Percentiles rank a stretch among this genome's conserved stretches.
These are phyloP conservation scores for Colletotrichum magnum DNA, from an alignment of 2,329 filamentous ascomycete species.

Conservation along the genomic window DNA sequence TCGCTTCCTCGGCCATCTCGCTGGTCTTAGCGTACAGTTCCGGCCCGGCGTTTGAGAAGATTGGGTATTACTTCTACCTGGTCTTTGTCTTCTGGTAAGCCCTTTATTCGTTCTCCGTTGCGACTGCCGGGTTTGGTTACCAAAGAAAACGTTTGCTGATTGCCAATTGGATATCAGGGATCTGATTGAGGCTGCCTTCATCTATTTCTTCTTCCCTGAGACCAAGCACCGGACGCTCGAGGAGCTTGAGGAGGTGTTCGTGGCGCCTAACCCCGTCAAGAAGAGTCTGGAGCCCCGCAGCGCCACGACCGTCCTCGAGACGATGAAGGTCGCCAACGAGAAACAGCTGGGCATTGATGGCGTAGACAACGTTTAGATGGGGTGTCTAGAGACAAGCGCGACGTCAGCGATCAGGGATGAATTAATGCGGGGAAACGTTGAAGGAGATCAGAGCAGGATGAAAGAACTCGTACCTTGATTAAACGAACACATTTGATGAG, in stretches of 20 bases:
- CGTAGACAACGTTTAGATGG: not conserved
- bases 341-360: slow-evolving; percentile 21
- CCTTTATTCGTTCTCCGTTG: not conserved
- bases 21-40: slow-evolving; percentile 61
- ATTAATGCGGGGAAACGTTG: too few relatives aligned
- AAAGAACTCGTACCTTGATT: too few relatives aligned
- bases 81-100: slow-evolving; percentile 60
- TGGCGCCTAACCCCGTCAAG: slow-evolving; percentile 61
- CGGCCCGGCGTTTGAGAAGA: slow-evolving; percentile 58
- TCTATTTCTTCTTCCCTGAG: slow-evolving; percentile 66
- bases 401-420: too few relatives aligned
- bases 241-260: slow-evolving; percentile 67
- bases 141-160: not conserved
- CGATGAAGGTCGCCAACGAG: slow-evolving; percentile 37
- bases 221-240: slow-evolving; percentile 66
- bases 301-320: slow-evolving; percentile 57
- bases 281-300: slow-evolving; percentile 58
- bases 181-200: slow-evolving; percentile 55
- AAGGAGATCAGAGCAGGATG: too few relatives aligned
- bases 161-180: slow-evolving; percentile 43
- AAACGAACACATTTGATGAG: too few relatives aligned
- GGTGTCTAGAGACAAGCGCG: too few relatives aligned
- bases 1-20: slow-evolving; percentile 55
- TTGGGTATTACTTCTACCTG: slow-evolving; percentile 61
- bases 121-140: not conserved